phyloP scores from a whole-genome alignment of 441 rosid genomes.

The Arabidopsis hybrid region DNA sequence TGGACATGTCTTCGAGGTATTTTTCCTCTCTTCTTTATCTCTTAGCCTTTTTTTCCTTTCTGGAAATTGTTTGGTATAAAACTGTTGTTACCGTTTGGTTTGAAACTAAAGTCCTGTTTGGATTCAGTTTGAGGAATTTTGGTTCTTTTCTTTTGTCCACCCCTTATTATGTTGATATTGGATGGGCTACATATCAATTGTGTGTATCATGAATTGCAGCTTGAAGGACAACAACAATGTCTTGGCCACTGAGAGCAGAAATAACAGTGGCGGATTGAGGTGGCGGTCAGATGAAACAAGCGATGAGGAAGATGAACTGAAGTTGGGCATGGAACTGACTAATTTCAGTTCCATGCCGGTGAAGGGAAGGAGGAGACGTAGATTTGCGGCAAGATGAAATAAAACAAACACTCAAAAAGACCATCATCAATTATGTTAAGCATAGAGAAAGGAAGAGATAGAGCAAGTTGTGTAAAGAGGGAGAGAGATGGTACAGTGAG shows the following conservation, averaged over 20 bases:
- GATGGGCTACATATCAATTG: not conserved
- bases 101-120: not conserved
- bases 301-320: slow-evolving; percentile 72
- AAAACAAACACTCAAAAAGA: slow-evolving; percentile 2
- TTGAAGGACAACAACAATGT: slow-evolving; percentile 48
- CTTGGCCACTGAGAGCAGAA: slow-evolving; percentile 46
- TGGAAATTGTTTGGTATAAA: not conserved
- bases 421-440: slow-evolving; percentile 6
- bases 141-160: not conserved
- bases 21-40: slow-evolving; percentile 1
- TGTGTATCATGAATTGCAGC: slow-evolving; percentile 43
- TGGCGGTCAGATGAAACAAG: slow-evolving; percentile 93
- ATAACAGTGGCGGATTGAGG: slow-evolving; percentile 55
- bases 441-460: not conserved
- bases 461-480: slow-evolving; percentile 38
- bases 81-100: not conserved
- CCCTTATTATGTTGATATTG: not conserved
- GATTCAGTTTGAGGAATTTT: not conserved
- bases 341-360: slow-evolving; percentile 44
- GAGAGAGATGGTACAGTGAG: slow-evolving; percentile 27
- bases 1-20: slow-evolving; percentile 72
- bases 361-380: slow-evolving; percentile 63
- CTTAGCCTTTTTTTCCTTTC: not conserved
- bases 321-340: slow-evolving; percentile 47
- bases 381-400: slow-evolving; percentile 66